A percentile compares a stretch with the other conserved stretches of the same genome.
phyloP scores from a whole-genome alignment of 495 filamentous ascomycete genomes.

The Thermochaetoides thermophila region DNA sequence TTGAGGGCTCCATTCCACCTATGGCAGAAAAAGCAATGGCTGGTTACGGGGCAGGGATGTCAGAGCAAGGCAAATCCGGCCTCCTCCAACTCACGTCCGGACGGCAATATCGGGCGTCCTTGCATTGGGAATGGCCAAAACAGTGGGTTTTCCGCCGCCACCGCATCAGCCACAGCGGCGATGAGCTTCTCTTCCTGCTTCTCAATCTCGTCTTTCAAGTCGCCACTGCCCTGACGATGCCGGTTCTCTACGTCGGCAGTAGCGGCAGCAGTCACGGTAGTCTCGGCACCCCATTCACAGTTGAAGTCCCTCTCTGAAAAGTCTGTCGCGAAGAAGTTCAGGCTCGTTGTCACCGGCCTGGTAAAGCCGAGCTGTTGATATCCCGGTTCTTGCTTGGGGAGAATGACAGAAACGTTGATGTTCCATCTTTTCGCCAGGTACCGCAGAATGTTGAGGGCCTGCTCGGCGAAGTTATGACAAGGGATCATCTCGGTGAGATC shows the following conservation, averaged over 20 bases:
- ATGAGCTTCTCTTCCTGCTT: neutral
- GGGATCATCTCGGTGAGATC: conserved; percentile 41
- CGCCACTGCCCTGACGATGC: too few species aligned
- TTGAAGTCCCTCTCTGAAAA: conserved; percentile 27
- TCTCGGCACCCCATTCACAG: conserved; percentile 17
- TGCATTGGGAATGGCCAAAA: conserved; percentile 44
- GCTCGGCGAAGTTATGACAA: conserved; percentile 44
- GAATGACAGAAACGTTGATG: conserved; percentile 35
- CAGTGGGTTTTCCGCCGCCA: conserved; percentile 32
- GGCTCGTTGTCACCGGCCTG: conserved; percentile 25
- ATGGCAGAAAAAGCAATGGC: neutral
- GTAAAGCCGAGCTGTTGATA: conserved; percentile 6
- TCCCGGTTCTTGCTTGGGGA: neutral
- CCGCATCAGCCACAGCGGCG: conserved; percentile 8
- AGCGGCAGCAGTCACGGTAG: conserved; percentile 1
- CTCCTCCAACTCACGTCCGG: conserved; percentile 26
- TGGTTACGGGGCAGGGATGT: too few species aligned
- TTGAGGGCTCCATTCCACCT: neutral
- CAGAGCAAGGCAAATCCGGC: conserved; percentile 30
- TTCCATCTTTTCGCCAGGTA: conserved; percentile 43
- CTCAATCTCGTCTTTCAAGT: conserved; percentile 3
- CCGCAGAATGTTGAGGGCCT: conserved; percentile 41
- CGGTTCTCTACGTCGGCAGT: too few species aligned
- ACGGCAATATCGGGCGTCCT: conserved; percentile 34
- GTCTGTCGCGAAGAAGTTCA: conserved; percentile 39